Evolutionary conservation across 1,284 basidiomycete species (phyloP), one percentile per base, ranked within the genome.

Genomic region (Rhodotorula sp.): DNA sequence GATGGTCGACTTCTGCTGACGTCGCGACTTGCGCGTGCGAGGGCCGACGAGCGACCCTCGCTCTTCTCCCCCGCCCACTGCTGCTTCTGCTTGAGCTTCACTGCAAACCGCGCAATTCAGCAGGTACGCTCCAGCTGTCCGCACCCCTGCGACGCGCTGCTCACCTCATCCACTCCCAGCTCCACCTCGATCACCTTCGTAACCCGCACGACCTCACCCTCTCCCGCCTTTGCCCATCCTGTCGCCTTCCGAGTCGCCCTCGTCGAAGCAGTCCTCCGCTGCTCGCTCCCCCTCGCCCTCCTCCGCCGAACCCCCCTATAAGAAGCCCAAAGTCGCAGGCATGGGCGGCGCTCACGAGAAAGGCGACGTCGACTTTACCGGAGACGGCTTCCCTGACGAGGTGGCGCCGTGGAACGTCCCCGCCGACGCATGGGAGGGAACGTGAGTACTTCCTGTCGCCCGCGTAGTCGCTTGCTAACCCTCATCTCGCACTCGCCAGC

Each of bases 291-390:
- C 63, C 36, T 48, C 63, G 13, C 25, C 44, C 44, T 29, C 62
- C 4, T 32, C 44, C 3, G 25, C 54, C 46, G 56, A 64, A 22
- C 60, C 46, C 19, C 29, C 36, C 44, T 15, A 34, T 17, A 44
- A 32, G 13, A 34, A 46, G 29, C 44, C 59, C 44, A 44, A 44
- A 19, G 3, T 10, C 44, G 59, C 32, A 60, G 55, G 32, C 29
- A 64, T 57, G 63, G 63, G 63, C n/a, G 63, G 63, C 44, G 63
- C 63, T 50, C 63, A 64, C 63, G 63, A 64, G 25, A 44, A 57
- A 7, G 63, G 44, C 41, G 63, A 64, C 55, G 56, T 57, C 55
- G 36, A 57, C 44, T 51, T 55, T 29, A 63, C 62, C 7, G 39
- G 32, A 3, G 68, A 69, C 59, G 54, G 55, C 12, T 69, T 65